A percentile compares a stretch with the other conserved stretches of the same genome.
Evolutionary conservation across 495 filamentous ascomycete species (phyloP).

Genomic region (Aspergillus funiculosus): DNA sequence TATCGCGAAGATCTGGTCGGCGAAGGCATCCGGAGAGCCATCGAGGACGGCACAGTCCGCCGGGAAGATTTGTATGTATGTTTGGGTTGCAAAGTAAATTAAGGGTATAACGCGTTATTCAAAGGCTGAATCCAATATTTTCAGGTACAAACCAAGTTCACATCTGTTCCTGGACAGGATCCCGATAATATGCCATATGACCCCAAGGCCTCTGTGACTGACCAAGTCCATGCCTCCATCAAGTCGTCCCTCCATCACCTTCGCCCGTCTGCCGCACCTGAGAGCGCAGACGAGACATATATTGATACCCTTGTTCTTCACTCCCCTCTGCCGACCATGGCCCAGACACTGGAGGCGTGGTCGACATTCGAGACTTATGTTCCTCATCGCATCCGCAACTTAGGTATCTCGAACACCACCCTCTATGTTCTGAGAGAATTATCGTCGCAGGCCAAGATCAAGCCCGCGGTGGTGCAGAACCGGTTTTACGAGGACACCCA

Average conservation of each 20-base stretch:
- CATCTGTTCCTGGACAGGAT: constrained; percentile 55
- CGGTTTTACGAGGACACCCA: constrained; percentile 56
- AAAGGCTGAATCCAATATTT: too few species aligned
- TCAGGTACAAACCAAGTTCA: constrained; percentile 80
- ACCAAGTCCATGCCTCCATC: constrained; percentile 63
- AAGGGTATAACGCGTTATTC: too few species aligned
- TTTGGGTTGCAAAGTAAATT: constrained; percentile 2
- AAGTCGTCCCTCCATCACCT: constrained; percentile 65
- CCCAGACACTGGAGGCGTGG: constrained; percentile 62
- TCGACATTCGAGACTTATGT: constrained; percentile 57
- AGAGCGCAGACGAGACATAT: constrained; percentile 46
- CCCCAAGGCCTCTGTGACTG: constrained; percentile 41
- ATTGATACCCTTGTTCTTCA: constrained; percentile 72
- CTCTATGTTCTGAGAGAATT: constrained; percentile 50
- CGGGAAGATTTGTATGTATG: constrained; percentile 59
- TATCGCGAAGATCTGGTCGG: constrained; percentile 72
- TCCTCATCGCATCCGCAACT: constrained; percentile 52
- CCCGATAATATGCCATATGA: constrained; percentile 55
- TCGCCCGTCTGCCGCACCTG: constrained; percentile 22
- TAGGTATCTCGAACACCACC: constrained; percentile 69
- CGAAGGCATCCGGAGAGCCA: constrained; percentile 53
- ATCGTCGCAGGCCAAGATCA: constrained; percentile 37
- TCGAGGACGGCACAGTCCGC: constrained; percentile 50
- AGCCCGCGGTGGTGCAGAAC: constrained; percentile 68
- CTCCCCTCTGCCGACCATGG: constrained; percentile 53